Evolutionary conservation across 257 asterid species (phyloP).

Genomic region (Solanum ahanhuiri): DNA sequence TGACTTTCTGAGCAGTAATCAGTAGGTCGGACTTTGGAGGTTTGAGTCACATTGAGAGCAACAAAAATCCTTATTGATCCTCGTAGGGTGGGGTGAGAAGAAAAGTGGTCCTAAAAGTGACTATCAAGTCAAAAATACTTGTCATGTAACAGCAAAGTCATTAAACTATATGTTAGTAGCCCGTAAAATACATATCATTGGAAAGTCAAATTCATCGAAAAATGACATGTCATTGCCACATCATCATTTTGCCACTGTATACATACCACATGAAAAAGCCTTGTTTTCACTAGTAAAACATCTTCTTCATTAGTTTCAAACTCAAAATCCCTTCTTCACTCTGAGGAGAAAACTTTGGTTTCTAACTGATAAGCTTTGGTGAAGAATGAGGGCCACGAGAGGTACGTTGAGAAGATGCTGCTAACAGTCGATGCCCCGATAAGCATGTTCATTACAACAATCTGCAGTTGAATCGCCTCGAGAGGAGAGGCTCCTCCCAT

Average conservation of each 20-base stretch:
- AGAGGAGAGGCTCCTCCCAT: constrained; percentile 97
- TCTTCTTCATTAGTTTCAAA: neutral
- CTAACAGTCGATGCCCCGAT: constrained; percentile 80
- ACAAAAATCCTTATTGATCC: no score
- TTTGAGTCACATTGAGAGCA: no score
- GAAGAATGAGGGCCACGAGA: constrained; percentile 87
- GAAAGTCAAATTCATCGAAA: neutral
- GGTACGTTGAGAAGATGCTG: constrained; percentile 76
- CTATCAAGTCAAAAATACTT: neutral
- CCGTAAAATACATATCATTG: neutral
- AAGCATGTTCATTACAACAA: constrained; percentile 87
- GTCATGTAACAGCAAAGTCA: neutral
- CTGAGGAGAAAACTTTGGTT: constrained; percentile 44
- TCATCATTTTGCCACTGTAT: neutral
- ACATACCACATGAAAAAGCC: neutral
- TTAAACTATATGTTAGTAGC: neutral
- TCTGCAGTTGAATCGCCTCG: constrained; percentile 84
- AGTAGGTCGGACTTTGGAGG: no score
- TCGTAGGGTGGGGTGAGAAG: no score
- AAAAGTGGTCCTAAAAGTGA: no score
- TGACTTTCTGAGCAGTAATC: no score
- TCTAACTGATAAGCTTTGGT: constrained; percentile 82
- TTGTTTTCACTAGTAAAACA: neutral
- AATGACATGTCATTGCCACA: neutral
- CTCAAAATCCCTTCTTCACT: constrained; percentile 16